Base-by-base conservation (phyloP, 345 rosid genomes). In the Mallotus nudiflorus region DNA sequence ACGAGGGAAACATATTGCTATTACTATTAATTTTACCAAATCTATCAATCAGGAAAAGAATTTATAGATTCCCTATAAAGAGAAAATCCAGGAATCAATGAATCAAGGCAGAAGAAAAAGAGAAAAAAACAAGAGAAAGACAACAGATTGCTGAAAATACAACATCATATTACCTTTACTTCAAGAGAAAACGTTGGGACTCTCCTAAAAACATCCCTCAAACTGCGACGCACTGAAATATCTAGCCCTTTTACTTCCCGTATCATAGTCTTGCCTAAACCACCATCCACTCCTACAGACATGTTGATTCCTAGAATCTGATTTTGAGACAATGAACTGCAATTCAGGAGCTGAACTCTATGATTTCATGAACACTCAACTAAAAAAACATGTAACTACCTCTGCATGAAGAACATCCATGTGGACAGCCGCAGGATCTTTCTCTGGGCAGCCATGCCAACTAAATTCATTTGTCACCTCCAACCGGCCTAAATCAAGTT, bases 231-330 rank as follows among this genome's bases (percentile, higher is more conserved):
- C 58, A 95, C 94, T 76, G 70, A 85, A 67, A 92, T 83, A 82
- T 92, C 92, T 70, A 95, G 68, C 80, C 97, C 97, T 74, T 85
- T 88, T 75, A 93, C 91, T 83, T 89, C 95, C 66, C 87, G 88
- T 75, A 92, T 85, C 92, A 95, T 87, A 66, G 97, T 90, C 78
- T 90, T 92, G 57, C 97, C 97, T 58, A 90, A 63, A 66, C 76
- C 77, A 71, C 97, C 94, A 74, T 89, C 75, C 55, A 95, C 86
- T 74, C 99, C 99, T 27, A 92, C 88, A 60, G 91, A 80, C 99
- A 95, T 95, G 83, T 95, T 95, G 70, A 95, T 81, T 73, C 99
- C 97, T 73, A 84, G 80, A 81, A 95, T 88, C 99, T 95, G 87
- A 66, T 77, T 69, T 67, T 61, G 66, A 67, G 28, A 48, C 50